These are phyloP conservation scores for Linnemannia elongata DNA, from an alignment of 192 early-diverging fungal species.

Conservation along the genomic window DNA sequence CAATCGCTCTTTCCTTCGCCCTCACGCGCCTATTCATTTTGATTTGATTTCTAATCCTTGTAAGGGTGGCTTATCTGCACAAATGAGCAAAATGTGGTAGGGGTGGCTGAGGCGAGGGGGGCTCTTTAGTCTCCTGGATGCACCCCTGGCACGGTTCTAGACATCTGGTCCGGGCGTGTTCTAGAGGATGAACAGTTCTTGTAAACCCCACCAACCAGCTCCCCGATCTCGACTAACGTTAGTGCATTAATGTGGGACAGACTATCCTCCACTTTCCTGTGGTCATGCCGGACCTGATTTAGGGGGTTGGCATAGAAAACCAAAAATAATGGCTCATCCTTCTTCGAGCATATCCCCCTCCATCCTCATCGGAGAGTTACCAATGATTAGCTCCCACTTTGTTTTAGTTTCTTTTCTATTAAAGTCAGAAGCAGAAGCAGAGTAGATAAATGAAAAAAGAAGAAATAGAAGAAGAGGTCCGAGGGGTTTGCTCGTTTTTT, in stretches of 20 bases:
- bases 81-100: neutral
- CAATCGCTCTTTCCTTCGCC: neutral
- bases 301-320: neutral
- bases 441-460: neutral
- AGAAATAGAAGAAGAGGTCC: neutral
- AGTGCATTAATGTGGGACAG: neutral
- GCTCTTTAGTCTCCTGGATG: neutral
- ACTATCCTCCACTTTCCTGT: neutral
- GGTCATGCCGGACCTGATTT: conserved; percentile 1
- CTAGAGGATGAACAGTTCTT: neutral
- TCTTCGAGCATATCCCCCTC: too few species aligned
- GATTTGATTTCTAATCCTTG: neutral
- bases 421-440: too few species aligned
- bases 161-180: neutral
- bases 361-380: too few species aligned
- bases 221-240: too few species aligned
- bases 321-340: neutral
- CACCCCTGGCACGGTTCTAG: neutral
- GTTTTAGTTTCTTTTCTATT: neutral
- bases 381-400: neutral
- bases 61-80: neutral
- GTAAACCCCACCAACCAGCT: too few species aligned
- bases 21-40: neutral
- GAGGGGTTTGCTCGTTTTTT: neutral
- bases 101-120: neutral